Evolutionary conservation across 345 rosid genomes (phyloP).

Genomic region (Eucalyptus shirleyi): DNA sequence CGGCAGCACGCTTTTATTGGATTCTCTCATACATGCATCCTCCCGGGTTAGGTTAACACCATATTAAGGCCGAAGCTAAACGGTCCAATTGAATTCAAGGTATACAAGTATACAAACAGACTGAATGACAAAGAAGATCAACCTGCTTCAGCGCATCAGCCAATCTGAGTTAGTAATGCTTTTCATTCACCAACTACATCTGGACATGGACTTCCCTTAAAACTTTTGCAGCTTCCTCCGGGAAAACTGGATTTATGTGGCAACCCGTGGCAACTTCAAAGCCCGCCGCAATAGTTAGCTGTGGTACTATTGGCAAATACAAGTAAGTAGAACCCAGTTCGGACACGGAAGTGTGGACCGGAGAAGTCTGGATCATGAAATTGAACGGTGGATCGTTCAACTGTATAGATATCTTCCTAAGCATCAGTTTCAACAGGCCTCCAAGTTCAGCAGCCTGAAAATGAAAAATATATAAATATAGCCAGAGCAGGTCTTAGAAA

Average conservation of each 20-base stretch:
- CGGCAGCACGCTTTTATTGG: background rate
- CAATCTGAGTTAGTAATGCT: background rate
- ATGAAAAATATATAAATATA: background rate
- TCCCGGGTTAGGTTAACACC: background rate
- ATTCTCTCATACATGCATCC: background rate
- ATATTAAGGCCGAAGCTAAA: background rate
- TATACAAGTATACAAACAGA: background rate
- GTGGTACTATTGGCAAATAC: slow-evolving; percentile 74
- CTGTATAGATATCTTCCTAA: slow-evolving; percentile 44
- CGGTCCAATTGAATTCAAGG: background rate
- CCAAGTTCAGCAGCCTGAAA: slow-evolving; percentile 75
- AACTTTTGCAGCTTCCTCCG: slow-evolving; percentile 77
- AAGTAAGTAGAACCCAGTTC: slow-evolving; percentile 52
- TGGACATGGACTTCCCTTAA: slow-evolving; percentile 43
- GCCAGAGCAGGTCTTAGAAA: background rate
- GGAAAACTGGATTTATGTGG: slow-evolving; percentile 80
- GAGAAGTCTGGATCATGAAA: slow-evolving; percentile 86
- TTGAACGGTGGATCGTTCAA: slow-evolving; percentile 68
- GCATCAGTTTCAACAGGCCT: slow-evolving; percentile 56
- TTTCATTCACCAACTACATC: background rate
- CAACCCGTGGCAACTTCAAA: slow-evolving; percentile 81
- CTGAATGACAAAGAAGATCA: background rate
- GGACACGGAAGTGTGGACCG: slow-evolving; percentile 20
- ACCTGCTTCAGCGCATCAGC: background rate
- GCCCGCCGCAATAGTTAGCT: slow-evolving; percentile 56